phyloP scores from a whole-genome alignment of 306 rosid species.

The Prunus kanzakura region DNA sequence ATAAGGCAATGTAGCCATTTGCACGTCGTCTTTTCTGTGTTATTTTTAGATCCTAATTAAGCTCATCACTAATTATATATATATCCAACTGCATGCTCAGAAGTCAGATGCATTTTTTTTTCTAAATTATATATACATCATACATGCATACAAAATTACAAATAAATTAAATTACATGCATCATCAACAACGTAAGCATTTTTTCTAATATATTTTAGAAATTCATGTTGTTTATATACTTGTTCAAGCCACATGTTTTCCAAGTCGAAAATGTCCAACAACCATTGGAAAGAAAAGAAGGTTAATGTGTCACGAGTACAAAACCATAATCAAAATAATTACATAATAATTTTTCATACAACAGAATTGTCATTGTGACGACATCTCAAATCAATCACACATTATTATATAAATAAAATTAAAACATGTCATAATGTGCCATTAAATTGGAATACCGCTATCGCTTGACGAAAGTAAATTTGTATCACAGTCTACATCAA shows the following conservation, averaged over 20 bases:
- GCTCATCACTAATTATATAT: background rate
- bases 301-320: no score
- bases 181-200: background rate
- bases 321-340: no score
- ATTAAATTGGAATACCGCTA: no score
- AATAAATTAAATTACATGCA: background rate
- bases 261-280: background rate
- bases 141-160: background rate
- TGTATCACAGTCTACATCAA: no score
- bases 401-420: no score
- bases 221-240: background rate
- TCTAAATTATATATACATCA: no score
- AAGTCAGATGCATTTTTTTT: background rate
- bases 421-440: no score
- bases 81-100: no score
- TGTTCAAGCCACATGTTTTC: background rate
- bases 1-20: background rate
- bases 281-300: no score
- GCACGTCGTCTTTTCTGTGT: background rate
- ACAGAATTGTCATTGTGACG: rapidly evolving
- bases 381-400: no score
- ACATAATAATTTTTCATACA: no score
- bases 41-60: background rate
- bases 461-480: no score
- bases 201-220: background rate